Percentiles rank a stretch among this genome's conserved stretches.
phyloP scores from a whole-genome alignment of 768 basidiomycete genomes.

The Glaciozyma antarctica region DNA sequence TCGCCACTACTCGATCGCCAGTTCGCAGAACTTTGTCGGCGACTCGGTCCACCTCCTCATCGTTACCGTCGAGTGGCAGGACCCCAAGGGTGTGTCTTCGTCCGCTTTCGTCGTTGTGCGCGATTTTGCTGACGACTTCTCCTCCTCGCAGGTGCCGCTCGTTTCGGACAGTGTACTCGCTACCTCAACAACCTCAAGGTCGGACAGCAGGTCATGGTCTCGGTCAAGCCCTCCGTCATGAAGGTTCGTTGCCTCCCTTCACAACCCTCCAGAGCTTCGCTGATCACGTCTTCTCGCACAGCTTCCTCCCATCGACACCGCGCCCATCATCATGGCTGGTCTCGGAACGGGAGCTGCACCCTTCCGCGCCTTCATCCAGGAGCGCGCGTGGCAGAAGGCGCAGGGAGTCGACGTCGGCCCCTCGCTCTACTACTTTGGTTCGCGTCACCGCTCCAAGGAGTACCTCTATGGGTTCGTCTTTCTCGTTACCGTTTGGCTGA shows the following conservation, averaged over 20 bases:
- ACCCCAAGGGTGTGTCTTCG: slow-evolving; percentile 59
- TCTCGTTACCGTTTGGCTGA: not conserved
- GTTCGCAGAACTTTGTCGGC: slow-evolving; percentile 87
- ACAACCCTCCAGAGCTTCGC: slow-evolving; percentile 17
- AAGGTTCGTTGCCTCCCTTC: slow-evolving; percentile 51
- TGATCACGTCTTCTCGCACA: slow-evolving; percentile 36
- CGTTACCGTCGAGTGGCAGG: slow-evolving; percentile 90
- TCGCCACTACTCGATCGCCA: slow-evolving; percentile 95
- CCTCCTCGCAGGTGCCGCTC: slow-evolving; percentile 50
- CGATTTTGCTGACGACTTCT: not conserved
- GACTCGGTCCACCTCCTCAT: slow-evolving; percentile 88
- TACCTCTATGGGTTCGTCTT: slow-evolving; percentile 69
- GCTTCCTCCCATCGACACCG: slow-evolving; percentile 71
- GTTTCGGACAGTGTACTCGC: slow-evolving; percentile 91
- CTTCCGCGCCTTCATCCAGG: slow-evolving; percentile 97
- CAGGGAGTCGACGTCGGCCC: slow-evolving; percentile 78
- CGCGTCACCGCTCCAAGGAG: slow-evolving; percentile 86
- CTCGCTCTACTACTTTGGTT: slow-evolving; percentile 96
- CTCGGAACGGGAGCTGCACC: slow-evolving; percentile 97
- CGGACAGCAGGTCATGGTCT: slow-evolving; percentile 91
- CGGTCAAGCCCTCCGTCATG: slow-evolving; percentile 98
- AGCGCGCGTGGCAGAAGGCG: slow-evolving; percentile 70
- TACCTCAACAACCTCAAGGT: slow-evolving; percentile 75
- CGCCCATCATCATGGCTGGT: slow-evolving; percentile 97
- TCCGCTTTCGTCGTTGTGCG: not conserved